These are phyloP conservation scores for Cymbopogon citratus DNA, from an alignment of 176 grass and related monocot species.

Conservation along the genomic window DNA sequence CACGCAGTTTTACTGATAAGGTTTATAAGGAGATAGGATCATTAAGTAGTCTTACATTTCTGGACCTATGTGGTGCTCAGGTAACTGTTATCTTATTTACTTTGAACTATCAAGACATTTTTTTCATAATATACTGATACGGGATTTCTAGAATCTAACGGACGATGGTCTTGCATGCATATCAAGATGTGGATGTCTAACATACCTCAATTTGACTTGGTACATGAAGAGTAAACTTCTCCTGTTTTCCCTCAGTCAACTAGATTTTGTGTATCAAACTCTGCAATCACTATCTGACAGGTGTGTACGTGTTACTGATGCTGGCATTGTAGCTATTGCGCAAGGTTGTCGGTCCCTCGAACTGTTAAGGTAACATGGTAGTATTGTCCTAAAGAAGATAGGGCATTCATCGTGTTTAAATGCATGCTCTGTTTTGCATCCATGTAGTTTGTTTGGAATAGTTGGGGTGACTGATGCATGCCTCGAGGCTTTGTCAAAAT, in stretches of 20 bases:
- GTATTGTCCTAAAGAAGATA: neutral
- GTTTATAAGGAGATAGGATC: constrained; percentile 73
- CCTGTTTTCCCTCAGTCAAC: neutral
- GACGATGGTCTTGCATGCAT: constrained; percentile 67
- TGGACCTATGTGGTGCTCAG: constrained; percentile 92
- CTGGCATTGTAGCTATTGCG: constrained; percentile 65
- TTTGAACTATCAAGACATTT: neutral
- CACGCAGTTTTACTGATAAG: constrained; percentile 70
- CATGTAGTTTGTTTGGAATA: constrained; percentile 76
- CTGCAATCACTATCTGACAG: constrained; percentile 32
- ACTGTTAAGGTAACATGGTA: constrained; percentile 59
- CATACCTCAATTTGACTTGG: constrained; percentile 79
- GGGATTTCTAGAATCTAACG: constrained; percentile 60
- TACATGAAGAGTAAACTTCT: constrained; percentile 33
- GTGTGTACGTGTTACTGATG: constrained; percentile 82
- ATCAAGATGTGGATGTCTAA: constrained; percentile 62
- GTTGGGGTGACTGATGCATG: constrained; percentile 76
- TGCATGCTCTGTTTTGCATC: neutral
- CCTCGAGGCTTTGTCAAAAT: constrained; percentile 69
- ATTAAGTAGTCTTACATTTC: constrained; percentile 66
- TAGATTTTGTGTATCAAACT: neutral
- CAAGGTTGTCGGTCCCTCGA: constrained; percentile 62
- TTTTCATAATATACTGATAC: constrained; percentile 5
- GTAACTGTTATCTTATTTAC: constrained; percentile 37
- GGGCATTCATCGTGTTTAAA: neutral